Evolutionary conservation across 306 rosid genomes (phyloP).

Genomic region (Rubus idaeus): DNA sequence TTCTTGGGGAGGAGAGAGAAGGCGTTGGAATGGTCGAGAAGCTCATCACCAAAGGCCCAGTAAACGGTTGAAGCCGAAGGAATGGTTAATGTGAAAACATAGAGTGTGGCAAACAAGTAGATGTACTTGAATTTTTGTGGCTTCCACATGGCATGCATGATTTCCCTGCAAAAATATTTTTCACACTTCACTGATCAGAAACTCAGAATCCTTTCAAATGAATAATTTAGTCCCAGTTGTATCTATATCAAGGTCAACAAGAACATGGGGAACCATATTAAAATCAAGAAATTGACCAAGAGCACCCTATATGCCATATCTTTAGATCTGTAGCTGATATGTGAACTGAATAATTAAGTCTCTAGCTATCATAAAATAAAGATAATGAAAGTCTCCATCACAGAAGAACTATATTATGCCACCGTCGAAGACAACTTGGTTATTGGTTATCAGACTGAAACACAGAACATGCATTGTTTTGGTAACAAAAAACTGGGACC

Average conservation of each 20-base stretch:
- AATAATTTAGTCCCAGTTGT: neutral
- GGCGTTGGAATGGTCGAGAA: slow-evolving; percentile 85
- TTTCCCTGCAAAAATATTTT: slow-evolving; percentile 58
- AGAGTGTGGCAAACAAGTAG: slow-evolving; percentile 82
- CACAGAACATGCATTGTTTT: neutral
- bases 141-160: slow-evolving; percentile 99
- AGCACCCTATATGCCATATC: slow-evolving; percentile 1
- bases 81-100: slow-evolving; percentile 82
- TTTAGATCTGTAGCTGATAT: slow-evolving; percentile 1
- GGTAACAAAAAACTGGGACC: neutral
- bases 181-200: slow-evolving; percentile 10
- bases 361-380: neutral
- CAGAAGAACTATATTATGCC: neutral
- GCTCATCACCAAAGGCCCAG: slow-evolving; percentile 93
- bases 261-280: slow-evolving; percentile 13
- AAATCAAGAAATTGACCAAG: slow-evolving; percentile 19
- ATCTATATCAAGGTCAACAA: slow-evolving; percentile 1
- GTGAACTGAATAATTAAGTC: neutral
- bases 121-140: slow-evolving; percentile 93
- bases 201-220: neutral
- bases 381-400: neutral
- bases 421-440: neutral
- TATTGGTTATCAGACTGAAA: neutral
- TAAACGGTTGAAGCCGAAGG: slow-evolving; percentile 86
- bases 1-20: slow-evolving; percentile 88